Evolutionary conservation across 306 rosid genomes (phyloP), one percentile per base, ranked within the genome.

Genomic region (Spatholobus suberectus): DNA sequence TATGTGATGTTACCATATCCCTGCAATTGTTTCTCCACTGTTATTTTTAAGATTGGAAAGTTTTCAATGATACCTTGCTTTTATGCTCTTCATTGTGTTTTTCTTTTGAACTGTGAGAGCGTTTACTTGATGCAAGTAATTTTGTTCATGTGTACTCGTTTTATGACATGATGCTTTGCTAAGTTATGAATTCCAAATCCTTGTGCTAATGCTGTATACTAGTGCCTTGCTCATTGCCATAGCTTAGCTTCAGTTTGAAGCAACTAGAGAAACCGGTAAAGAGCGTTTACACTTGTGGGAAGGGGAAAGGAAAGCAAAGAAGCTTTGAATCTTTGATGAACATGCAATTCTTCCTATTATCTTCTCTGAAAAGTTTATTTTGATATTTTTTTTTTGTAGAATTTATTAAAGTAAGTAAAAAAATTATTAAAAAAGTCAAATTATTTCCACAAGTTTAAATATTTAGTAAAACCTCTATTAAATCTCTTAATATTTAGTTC

Each of bases 1-100:
- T 77, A 52, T 83, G 47, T 58, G 38, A 2, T 47, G 55, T 23
- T 24, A 21, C 43, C 76, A 73, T 47, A 34, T 49, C 68, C 61
- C 68, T 69, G 32, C 57, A 61, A 66, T 70, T 35, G 18, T 70
- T 59, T 69, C 86, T 57, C 73, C 66, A 18, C 23, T 40, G 78
- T 58, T 47, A 58, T 32, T 61, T 72, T 37, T 43, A 46, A 76
- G 87, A 81, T 81, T 44, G 65, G 23, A 2, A 27, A 61, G 54
- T 58, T 67, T 63, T 67, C 57, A 11, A 38, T 26, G 70, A 55
- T 21, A 32, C 23, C 38, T 71, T 81, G 35, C 27, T 44, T 43
- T 37, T 21, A 47, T 86, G 69, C 62, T 55, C 41, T 69, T 46
- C 23, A 21, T 59, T 40, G 15, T 67, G 70, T 58, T 63, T 72